Evolutionary conservation across 1,284 basidiomycete species (phyloP).

Genomic region (Earliella scabrosa): DNA sequence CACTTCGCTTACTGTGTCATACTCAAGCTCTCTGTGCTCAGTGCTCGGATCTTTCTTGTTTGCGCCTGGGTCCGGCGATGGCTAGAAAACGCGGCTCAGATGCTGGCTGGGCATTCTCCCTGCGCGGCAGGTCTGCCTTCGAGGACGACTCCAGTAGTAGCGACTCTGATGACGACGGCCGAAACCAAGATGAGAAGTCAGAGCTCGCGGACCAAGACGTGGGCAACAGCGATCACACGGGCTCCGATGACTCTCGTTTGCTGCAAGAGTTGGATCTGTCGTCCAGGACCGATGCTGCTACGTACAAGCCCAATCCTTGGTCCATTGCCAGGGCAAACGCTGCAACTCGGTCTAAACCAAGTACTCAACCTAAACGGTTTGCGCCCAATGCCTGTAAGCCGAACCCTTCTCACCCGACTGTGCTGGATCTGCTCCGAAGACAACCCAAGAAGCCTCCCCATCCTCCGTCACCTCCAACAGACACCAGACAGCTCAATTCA

Average conservation of each 20-base stretch:
- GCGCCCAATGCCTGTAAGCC: not conserved
- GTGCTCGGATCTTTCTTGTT: not conserved
- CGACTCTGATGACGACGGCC: slow-evolving; percentile 6
- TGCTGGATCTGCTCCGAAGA: slow-evolving; percentile 31
- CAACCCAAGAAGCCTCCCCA: slow-evolving; percentile 18
- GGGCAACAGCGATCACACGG: not conserved
- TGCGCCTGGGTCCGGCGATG: not conserved
- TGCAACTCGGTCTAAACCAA: slow-evolving; percentile 43
- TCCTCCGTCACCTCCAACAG: not conserved
- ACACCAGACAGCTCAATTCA: too few species aligned
- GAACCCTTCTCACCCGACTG: slow-evolving; percentile 18
- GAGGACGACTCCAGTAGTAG: slow-evolving; percentile 22
- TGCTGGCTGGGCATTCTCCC: slow-evolving; percentile 29
- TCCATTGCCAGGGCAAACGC: slow-evolving; percentile 77
- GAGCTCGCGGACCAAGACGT: not conserved
- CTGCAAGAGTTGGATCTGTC: slow-evolving; percentile 64
- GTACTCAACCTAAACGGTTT: not conserved
- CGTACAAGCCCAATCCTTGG: slow-evolving; percentile 75
- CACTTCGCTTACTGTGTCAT: too few species aligned
- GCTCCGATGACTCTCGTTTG: slow-evolving; percentile 37
- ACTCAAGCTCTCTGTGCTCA: too few species aligned
- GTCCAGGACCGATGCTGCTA: slow-evolving; percentile 56
- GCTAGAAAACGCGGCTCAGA: not conserved
- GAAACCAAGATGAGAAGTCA: not conserved
- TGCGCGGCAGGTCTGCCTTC: slow-evolving; percentile 18